Base-by-base conservation (phyloP, 441 rosid species). In the Brassica balearica region DNA sequence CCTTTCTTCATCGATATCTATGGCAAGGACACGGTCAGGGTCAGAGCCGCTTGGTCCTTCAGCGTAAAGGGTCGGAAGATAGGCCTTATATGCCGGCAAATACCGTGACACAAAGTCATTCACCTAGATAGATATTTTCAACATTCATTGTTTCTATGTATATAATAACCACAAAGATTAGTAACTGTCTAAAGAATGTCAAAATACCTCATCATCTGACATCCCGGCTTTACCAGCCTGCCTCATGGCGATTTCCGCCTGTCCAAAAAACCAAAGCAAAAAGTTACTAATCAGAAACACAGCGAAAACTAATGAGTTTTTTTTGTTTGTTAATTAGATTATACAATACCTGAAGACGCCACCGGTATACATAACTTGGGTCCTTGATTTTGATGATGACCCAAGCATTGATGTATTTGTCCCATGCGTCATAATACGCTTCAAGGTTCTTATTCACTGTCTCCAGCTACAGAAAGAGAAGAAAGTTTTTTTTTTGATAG, bases 171-270 rank as follows among this genome's bases (percentile, higher is more conserved):
- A 32, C 53, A 32, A 32, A 59, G 15, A 10, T 27, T 29, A 58
- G 12, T 58, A 41, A 38, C 11, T 3, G 27, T 10, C 17, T 59
- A 5, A 66, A 22, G 67, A 11, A 11, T 55, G 32, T 61, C n/a
- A 70, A 55, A 70, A 6, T 41, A 93, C 99, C 96, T 95, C 97
- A 65, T 91, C 95, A 65, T 93, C 91, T 0, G 94, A 89, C 98
- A 96, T 93, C 78, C 98, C 97, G 8, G 95, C 86, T 27, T 89
- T 79, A 7, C 98, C 99, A 2, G 86, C 92, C 79, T 92, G 88
- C 82, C 94, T 92, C 98, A 93, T 93, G 59, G 94, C 94, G 63
- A 95, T 84, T 86, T 95, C 97, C 8, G 98, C 99, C 97, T 94
- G 87, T 77, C 77, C 77, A 74, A 48, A 48, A 36, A 77, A 66